Conservation (phyloP, 73 alveolate genomes). For the Stentor coeruleus region DNA sequence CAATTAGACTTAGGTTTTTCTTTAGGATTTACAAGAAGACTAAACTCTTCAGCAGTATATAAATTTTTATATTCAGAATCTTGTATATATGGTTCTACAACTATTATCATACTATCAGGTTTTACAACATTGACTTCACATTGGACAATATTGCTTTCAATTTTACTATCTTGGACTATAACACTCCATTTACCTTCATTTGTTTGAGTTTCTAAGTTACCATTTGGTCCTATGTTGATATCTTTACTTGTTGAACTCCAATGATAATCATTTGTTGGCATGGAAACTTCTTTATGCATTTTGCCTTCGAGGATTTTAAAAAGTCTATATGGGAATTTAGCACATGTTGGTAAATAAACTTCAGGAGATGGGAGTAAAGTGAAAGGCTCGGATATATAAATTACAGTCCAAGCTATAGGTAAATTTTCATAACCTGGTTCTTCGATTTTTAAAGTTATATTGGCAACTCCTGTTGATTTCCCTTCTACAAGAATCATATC, state of each 20-base stretch:
- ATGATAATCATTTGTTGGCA: constrained; percentile 40
- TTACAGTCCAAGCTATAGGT: constrained; percentile 25
- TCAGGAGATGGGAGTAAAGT: constrained; percentile 58
- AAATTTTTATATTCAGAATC: not conserved
- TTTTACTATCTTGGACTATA: constrained; percentile 35
- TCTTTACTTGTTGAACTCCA: constrained; percentile 32
- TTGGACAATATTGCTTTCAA: constrained; percentile 49
- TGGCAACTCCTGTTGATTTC: constrained; percentile 66
- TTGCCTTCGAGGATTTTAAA: constrained; percentile 29
- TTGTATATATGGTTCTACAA: not conserved
- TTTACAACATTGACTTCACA: constrained; percentile 40
- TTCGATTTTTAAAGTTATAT: constrained; percentile 54
- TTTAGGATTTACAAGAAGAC: constrained; percentile 5
- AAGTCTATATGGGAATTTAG: constrained; percentile 58
- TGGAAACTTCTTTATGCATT: constrained; percentile 14
- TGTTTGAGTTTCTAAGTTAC: constrained; percentile 38
- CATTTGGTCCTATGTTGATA: constrained; percentile 33
- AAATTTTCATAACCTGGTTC: constrained; percentile 67
- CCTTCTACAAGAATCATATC: constrained; percentile 77
- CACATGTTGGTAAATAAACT: constrained; percentile 52
- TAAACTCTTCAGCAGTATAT: constrained; percentile 16
- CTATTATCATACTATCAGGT: constrained; percentile 45
- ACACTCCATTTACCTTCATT: constrained; percentile 34
- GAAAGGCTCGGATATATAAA: constrained; percentile 66
- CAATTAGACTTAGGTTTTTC: constrained; percentile 6